Evolutionary conservation across 2,329 filamentous ascomycete genomes (phyloP).

Genomic region (Colletotrichum australisinense): DNA sequence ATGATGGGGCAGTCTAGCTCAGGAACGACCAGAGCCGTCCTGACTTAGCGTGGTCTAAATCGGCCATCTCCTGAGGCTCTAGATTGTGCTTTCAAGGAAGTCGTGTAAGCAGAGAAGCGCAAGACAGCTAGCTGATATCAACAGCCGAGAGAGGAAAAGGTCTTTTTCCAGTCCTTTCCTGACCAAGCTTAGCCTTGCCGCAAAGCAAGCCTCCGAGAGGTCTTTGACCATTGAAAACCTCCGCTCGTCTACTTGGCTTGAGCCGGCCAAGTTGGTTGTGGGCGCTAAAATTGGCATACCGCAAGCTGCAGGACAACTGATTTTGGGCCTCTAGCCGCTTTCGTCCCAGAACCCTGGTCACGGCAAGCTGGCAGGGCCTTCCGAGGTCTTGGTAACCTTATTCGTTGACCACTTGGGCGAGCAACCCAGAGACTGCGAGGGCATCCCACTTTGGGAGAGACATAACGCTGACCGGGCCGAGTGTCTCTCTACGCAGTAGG

Average conservation of each 20-base stretch:
- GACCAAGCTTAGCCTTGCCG: constrained; percentile 17
- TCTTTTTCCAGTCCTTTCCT: constrained; percentile 5
- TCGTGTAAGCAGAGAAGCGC: not conserved
- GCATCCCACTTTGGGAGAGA: not conserved
- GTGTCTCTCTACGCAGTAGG: not conserved
- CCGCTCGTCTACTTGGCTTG: constrained; percentile 11
- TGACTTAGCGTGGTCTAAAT: constrained; percentile 17
- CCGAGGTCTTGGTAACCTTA: constrained; percentile 15
- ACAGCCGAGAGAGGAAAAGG: constrained; percentile 4
- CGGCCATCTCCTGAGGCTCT: not conserved
- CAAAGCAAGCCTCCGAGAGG: constrained; percentile 14
- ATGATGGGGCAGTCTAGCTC: constrained; percentile 10
- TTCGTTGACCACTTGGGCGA: not conserved
- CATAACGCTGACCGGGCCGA: not conserved
- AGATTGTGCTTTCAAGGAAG: constrained; percentile 4
- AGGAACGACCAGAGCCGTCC: constrained; percentile 22
- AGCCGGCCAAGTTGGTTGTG: not conserved
- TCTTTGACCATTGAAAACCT: constrained; percentile 22
- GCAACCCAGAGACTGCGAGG: not conserved
- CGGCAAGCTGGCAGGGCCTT: constrained; percentile 5
- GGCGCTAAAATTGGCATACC: constrained; percentile 12
- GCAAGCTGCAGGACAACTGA: constrained; percentile 1
- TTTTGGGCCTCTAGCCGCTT: constrained; percentile 7
- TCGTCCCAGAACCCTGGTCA: constrained; percentile 5
- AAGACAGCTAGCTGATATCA: not conserved